Evolutionary conservation across 257 asterid species (phyloP).

Genomic region (Penstemon barbatus): DNA sequence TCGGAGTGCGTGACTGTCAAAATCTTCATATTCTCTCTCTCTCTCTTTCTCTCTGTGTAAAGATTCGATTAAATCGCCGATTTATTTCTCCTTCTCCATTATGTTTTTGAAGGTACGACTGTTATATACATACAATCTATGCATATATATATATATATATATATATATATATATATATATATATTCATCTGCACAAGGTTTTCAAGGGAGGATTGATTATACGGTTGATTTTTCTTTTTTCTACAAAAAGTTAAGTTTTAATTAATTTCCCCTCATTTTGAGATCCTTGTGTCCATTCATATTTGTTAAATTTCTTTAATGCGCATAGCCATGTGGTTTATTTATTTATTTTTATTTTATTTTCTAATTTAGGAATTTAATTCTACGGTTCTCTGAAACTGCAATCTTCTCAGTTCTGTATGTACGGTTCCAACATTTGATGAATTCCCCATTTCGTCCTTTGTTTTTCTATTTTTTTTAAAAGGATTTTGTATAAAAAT

Average conservation of each 20-base stretch:
- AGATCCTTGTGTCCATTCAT: conserved; percentile 25
- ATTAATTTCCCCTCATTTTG: conserved; percentile 7
- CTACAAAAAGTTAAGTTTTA: neutral
- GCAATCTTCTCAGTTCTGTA: conserved; percentile 21
- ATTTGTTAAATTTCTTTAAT: conserved; percentile 14
- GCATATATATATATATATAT: neutral
- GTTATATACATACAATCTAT: neutral
- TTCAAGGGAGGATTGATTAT: neutral
- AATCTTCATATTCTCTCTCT: conserved; percentile 51
- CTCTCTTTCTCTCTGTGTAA: conserved; percentile 36
- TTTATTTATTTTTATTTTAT: conserved; percentile 7
- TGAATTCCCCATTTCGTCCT: conserved; percentile 55
- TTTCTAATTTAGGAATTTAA: conserved; percentile 32
- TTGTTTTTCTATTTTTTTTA: conserved; percentile 24
- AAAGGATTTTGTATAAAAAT: conserved; percentile 10
- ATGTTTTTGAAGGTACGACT: conserved; percentile 44
- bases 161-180: neutral
- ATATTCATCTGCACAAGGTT: conserved; percentile 25
- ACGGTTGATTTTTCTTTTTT: neutral
- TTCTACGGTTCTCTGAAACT: conserved; percentile 33
- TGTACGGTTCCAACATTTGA: conserved; percentile 43
- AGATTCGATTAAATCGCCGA: conserved; percentile 67
- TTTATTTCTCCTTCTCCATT: conserved; percentile 31
- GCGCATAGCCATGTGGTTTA: conserved; percentile 22
- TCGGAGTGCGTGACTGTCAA: conserved; percentile 59